Evolutionary conservation across 768 basidiomycete species (phyloP).

Genomic region (Trametes meyenii): DNA sequence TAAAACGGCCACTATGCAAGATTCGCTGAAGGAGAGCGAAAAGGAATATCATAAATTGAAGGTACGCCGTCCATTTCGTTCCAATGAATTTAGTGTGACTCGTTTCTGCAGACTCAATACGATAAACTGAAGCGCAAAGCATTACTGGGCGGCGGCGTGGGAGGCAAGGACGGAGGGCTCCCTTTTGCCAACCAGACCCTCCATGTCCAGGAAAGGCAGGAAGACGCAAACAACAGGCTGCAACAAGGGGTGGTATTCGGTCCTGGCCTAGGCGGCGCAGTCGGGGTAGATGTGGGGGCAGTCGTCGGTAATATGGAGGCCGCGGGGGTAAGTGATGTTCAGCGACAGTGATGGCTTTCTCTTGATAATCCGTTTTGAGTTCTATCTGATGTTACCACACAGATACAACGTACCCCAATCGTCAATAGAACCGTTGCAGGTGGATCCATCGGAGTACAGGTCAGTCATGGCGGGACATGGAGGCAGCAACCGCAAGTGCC

Average conservation of each 20-base stretch:
- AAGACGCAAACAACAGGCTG: neutral
- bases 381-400: neutral
- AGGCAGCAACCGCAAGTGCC: conserved; percentile 37
- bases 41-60: conserved; percentile 90
- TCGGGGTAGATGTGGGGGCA: conserved; percentile 50
- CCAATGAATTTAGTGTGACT: conserved; percentile 2
- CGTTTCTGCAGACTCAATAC: conserved; percentile 58
- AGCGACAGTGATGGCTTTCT: conserved; percentile 21
- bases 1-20: conserved; percentile 73
- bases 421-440: conserved; percentile 47
- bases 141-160: conserved; percentile 52
- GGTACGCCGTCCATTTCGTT: conserved; percentile 38
- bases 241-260: conserved; percentile 30
- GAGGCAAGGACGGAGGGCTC: conserved; percentile 6
- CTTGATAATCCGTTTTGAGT: neutral
- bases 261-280: conserved; percentile 26
- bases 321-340: conserved; percentile 50
- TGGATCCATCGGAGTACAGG: conserved; percentile 17
- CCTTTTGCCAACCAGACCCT: conserved; percentile 20
- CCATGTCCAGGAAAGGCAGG: conserved; percentile 22
- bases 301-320: conserved; percentile 70
- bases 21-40: conserved; percentile 73
- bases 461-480: conserved; percentile 23
- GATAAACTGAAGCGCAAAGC: conserved; percentile 85
- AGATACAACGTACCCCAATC: conserved; percentile 76